These are phyloP conservation scores for Amauroascus niger DNA, from an alignment of 2,329 filamentous ascomycete genomes.

Conservation along the genomic window DNA sequence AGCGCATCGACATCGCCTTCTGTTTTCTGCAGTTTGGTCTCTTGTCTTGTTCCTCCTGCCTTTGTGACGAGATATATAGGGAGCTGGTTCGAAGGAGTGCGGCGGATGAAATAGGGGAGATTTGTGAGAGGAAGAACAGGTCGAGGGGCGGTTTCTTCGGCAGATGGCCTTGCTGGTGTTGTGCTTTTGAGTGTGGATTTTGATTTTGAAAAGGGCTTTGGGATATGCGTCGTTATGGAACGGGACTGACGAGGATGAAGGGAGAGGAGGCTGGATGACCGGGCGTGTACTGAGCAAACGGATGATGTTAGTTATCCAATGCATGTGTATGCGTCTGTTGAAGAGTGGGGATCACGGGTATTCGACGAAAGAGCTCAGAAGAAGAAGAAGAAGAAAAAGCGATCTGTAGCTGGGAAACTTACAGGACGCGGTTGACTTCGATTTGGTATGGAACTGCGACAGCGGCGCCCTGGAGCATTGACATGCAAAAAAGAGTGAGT, in stretches of 20 bases:
- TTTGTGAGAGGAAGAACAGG: constrained; percentile 32
- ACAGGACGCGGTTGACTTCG: constrained; percentile 10
- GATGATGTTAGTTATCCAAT: not conserved
- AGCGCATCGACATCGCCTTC: constrained; percentile 61
- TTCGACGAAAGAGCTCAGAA: not conserved
- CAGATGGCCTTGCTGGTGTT: not conserved
- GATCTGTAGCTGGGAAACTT: not conserved
- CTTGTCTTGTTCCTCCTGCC: constrained; percentile 62
- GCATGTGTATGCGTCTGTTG: not conserved
- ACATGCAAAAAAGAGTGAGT: not conserved
- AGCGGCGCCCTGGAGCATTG: constrained; percentile 3
- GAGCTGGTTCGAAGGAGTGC: constrained; percentile 60
- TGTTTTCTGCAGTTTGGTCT: constrained; percentile 69
- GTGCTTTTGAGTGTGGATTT: constrained; percentile 11
- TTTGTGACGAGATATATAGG: constrained; percentile 68
- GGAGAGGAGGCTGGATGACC: constrained; percentile 3
- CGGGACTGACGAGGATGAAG: constrained; percentile 12
- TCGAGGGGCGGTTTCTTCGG: constrained; percentile 3
- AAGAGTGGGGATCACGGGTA: too few species aligned
- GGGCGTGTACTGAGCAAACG: not conserved
- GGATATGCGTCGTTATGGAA: constrained; percentile 14
- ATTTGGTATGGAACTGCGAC: constrained; percentile 8
- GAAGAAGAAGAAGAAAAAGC: not conserved
- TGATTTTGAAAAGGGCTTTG: constrained; percentile 16
- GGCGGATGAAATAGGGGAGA: constrained; percentile 59